These are phyloP conservation scores for Guillardia theta DNA, from an alignment of 78 protist genomes.

Conservation along the genomic window DNA sequence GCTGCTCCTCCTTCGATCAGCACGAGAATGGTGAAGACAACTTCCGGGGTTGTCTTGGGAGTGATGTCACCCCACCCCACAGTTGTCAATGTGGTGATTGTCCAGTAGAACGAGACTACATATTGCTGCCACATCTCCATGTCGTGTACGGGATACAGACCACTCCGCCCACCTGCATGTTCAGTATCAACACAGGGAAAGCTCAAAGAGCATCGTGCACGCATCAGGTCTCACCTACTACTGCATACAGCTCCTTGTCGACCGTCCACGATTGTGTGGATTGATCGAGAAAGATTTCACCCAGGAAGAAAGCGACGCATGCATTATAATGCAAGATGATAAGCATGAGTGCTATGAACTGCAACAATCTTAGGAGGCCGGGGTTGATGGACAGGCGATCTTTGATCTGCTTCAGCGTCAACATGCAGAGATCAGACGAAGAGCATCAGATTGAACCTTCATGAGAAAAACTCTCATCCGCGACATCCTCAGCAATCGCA, in stretches of 20 bases:
- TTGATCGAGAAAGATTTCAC: background rate
- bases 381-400: background rate
- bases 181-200: no score
- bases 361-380: background rate
- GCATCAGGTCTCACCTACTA: no score
- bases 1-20: background rate
- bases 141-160: background rate
- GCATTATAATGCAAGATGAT: background rate
- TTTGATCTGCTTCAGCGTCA: no score
- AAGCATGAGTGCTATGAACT: background rate
- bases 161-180: background rate
- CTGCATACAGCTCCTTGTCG: no score
- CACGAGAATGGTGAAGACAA: background rate
- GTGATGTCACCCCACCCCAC: conserved; percentile 41
- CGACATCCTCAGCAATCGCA: background rate
- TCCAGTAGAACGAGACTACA: background rate
- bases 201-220: no score
- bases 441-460: no score
- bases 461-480: background rate
- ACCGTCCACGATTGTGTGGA: background rate
- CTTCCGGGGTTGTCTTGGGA: background rate
- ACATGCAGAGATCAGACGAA: no score
- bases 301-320: background rate
- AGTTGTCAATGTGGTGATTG: conserved; percentile 5
- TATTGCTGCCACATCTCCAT: background rate